Evolutionary conservation across 2,329 filamentous ascomycete species (phyloP).

Genomic region (Aspergillus sp.): DNA sequence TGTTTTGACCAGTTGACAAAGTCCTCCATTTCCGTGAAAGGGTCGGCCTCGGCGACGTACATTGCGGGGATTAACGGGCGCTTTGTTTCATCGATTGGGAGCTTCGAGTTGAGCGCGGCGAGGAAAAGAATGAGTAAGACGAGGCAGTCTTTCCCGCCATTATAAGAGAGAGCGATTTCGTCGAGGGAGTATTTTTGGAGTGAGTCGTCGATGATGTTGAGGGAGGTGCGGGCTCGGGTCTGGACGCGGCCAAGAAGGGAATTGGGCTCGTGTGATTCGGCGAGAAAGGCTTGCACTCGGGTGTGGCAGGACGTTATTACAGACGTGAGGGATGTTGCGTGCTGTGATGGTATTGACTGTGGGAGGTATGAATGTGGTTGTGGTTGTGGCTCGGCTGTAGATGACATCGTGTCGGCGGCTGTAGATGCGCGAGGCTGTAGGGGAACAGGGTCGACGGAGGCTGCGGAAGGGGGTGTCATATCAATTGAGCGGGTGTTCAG

Average conservation of each 20-base stretch:
- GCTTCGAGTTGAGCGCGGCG: slow-evolving; percentile 52
- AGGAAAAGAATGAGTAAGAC: slow-evolving; percentile 88
- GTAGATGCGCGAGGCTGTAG: background rate
- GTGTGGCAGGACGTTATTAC: slow-evolving; percentile 65
- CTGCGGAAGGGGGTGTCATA: background rate
- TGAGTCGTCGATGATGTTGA: slow-evolving; percentile 73
- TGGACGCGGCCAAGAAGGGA: slow-evolving; percentile 65
- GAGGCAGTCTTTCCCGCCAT: slow-evolving; percentile 96
- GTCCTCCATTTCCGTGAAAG: slow-evolving; percentile 80
- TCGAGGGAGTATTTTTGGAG: slow-evolving; percentile 73
- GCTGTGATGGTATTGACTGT: background rate
- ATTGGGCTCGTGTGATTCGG: slow-evolving; percentile 56
- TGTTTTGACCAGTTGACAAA: slow-evolving; percentile 71
- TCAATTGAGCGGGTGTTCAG: background rate
- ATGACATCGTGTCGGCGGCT: background rate
- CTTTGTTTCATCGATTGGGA: slow-evolving; percentile 39
- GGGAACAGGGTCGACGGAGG: background rate
- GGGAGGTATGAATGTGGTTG: background rate
- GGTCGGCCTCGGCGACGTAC: slow-evolving; percentile 82
- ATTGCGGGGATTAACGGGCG: slow-evolving; percentile 67
- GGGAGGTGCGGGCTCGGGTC: slow-evolving; percentile 68
- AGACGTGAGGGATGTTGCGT: slow-evolving; percentile 46
- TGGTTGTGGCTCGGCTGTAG: background rate
- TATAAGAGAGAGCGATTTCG: slow-evolving; percentile 88
- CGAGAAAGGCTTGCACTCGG: slow-evolving; percentile 65